These are phyloP conservation scores for Sphaerulina populicola DNA, from an alignment of 2,329 filamentous ascomycete species.

Conservation along the genomic window DNA sequence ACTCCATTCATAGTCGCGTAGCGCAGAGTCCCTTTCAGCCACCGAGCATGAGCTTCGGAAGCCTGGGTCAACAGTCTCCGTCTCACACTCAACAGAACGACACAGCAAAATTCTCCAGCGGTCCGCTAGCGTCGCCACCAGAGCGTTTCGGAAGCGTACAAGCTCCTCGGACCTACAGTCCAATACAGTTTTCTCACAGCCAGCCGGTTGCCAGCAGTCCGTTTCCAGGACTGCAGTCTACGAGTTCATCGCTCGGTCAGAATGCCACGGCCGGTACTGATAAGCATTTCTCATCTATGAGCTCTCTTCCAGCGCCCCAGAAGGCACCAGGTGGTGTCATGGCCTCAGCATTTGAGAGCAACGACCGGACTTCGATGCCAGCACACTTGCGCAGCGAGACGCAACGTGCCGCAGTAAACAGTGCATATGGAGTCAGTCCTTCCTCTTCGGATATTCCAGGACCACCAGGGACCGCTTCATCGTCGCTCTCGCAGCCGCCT, in stretches of 20 bases:
- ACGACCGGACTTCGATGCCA: background rate
- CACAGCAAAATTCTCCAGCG: background rate
- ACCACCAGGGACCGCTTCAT: background rate
- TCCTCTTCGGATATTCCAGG: background rate
- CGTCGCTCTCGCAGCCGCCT: background rate
- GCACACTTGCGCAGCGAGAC: background rate
- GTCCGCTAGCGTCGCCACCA: background rate
- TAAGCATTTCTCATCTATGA: background rate
- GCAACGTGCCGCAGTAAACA: background rate
- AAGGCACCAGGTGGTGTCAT: background rate
- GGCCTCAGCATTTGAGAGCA: background rate
- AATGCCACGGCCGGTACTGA: background rate
- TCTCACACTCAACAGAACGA: background rate
- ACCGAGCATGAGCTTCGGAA: conserved; percentile 9
- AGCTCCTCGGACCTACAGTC: background rate
- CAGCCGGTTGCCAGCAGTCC: background rate
- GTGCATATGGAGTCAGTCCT: background rate
- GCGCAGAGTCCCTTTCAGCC: conserved; percentile 11
- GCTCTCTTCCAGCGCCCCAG: background rate
- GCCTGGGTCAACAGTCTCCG: conserved; percentile 2
- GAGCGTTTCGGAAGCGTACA: background rate
- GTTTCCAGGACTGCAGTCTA: background rate
- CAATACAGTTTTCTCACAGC: background rate
- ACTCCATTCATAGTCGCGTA: background rate
- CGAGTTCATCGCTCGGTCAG: background rate